Evolutionary conservation across 2,329 filamentous ascomycete genomes (phyloP), one percentile per base, ranked within the genome.

Genomic region (Colletotrichum sansevieriae): DNA sequence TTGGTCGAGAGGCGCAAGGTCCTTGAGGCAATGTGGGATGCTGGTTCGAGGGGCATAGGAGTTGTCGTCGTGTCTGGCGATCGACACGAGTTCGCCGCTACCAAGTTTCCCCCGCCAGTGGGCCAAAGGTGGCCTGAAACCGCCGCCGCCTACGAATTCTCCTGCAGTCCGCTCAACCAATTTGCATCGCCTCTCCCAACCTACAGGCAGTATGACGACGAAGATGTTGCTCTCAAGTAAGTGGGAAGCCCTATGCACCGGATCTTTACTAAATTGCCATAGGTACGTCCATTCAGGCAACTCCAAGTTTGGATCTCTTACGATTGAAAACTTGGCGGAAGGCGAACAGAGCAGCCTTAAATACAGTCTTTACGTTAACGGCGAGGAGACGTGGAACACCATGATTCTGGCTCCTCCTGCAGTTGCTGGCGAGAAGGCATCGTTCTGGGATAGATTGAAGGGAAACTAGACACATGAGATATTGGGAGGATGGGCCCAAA

Each of bases 81-180:
- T 76, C 86, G 96, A n/a, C 96, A 99, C 76, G 96, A 99, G 78
- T 98, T 98, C 78, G 96, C 93, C 2, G 95, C 95, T 0, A 98
- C 95, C 0, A 90, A 91, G 56, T 91, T 92, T 81, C 91, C 85
- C 15, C 90, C 86, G n/a, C 88, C 84, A 70, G 83, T 73, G 60
- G 85, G 82, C 71, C 88, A 88, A 56, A 87, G 79, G 60, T 93
- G 91, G 90, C 84, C 88, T 0, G 81, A 88, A 56, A 85, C 80
- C 47, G 87, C 89, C 1, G 85, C 90, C 0, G 92, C 97, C 0
- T 91, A 97, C 74, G 96, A 99, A 78, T 98, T 98, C 79, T 96
- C 93, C 25, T 94, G 92, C 1, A 96, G 93, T 63, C 96, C 96
- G 0, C 78, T 99, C 59, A 97, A 91, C 77, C 97, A 98, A 85